Conservation (phyloP, 257 asterid genomes). For the Solanum bulbocastanum region DNA sequence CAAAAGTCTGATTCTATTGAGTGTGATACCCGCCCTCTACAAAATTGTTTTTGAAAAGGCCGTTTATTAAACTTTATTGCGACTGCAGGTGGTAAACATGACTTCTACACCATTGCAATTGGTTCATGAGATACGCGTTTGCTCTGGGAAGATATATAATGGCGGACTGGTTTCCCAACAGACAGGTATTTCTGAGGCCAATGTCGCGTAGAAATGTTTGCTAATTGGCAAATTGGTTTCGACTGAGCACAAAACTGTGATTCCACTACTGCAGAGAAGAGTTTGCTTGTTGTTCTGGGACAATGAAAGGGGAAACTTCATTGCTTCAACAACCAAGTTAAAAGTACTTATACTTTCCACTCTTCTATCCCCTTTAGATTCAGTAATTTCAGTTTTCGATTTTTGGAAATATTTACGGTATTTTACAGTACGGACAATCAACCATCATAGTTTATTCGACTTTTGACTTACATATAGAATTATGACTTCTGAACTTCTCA, state of each 20-base stretch:
- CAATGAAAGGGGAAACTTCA: background rate
- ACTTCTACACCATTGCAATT: background rate
- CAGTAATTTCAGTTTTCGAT: background rate
- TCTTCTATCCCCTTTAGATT: background rate
- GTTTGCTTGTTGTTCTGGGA: background rate
- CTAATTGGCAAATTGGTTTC: background rate
- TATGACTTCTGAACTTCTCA: background rate
- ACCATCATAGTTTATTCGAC: too few species aligned
- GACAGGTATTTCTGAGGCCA: background rate
- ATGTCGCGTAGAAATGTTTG: background rate
- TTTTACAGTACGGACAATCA: too few species aligned
- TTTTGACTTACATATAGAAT: too few species aligned
- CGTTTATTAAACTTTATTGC: background rate
- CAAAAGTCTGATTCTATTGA: background rate
- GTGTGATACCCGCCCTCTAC: background rate
- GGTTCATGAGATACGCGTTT: background rate
- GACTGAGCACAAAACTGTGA: background rate
- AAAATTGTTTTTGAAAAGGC: background rate
- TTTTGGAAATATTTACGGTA: too few species aligned
- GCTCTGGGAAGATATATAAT: background rate
- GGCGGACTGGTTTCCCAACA: background rate
- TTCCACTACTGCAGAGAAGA: background rate
- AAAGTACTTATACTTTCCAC: background rate
- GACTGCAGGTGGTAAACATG: background rate
- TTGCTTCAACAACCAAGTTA: background rate